Conservation (phyloP, 2,329 filamentous ascomycete genomes). For the Trichoderma sp. region DNA sequence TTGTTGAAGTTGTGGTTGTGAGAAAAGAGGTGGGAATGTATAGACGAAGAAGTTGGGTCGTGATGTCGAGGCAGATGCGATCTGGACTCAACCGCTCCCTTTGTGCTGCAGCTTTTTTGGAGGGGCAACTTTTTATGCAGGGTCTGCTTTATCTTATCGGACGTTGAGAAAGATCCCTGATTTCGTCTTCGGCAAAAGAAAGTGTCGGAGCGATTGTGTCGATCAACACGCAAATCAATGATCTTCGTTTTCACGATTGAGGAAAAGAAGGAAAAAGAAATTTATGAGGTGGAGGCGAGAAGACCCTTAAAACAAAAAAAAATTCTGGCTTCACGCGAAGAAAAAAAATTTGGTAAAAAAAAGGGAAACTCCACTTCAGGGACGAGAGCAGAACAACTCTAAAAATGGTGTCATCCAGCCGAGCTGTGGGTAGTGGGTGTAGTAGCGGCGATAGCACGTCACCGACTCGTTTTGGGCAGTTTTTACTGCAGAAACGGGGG, state of each 20-base stretch:
- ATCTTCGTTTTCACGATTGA: background rate
- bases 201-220: background rate
- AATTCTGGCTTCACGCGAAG: background rate
- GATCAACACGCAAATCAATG: background rate
- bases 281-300: background rate
- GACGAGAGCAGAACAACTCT: slow-evolving; percentile 28
- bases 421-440: slow-evolving; percentile 13
- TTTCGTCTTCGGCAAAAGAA: background rate
- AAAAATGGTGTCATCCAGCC: slow-evolving; percentile 33
- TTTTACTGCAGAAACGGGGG: background rate
- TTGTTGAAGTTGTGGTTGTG: slow-evolving; percentile 19
- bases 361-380: slow-evolving; percentile 27
- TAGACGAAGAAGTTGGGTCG: background rate
- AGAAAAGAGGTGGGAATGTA: background rate
- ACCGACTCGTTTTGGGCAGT: slow-evolving; percentile 16
- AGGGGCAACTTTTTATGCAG: slow-evolving; percentile 27
- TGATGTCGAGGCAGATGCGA: background rate
- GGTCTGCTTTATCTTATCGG: slow-evolving; percentile 28
- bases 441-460: slow-evolving; percentile 18
- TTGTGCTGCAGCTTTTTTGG: background rate
- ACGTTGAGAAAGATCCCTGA: background rate
- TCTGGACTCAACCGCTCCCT: slow-evolving; percentile 2
- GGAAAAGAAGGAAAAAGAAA: background rate
- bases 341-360: slow-evolving; percentile 7
- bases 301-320: background rate